These are phyloP conservation scores for Urtica urens DNA, from an alignment of 306 rosid species.

Conservation along the genomic window DNA sequence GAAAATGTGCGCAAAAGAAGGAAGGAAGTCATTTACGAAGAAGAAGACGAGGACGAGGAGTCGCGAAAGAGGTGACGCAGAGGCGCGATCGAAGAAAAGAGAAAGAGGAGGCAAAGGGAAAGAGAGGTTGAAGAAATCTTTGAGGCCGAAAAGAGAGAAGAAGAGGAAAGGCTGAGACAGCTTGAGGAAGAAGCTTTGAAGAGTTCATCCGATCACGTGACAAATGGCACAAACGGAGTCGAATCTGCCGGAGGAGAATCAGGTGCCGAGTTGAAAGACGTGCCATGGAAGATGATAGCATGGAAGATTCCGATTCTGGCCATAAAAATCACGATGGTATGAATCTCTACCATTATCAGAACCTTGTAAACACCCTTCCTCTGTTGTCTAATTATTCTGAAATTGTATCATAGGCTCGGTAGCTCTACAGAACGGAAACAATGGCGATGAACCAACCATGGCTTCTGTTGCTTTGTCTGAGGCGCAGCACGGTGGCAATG, in stretches of 20 bases:
- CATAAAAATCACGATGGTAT: conserved; percentile 48
- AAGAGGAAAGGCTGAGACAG: conserved; percentile 60
- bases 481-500: conserved; percentile 47
- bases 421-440: conserved; percentile 32
- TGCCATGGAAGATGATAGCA: conserved; percentile 29
- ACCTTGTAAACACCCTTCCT: background rate
- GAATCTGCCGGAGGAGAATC: conserved; percentile 34
- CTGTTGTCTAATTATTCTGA: conserved; percentile 16
- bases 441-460: conserved; percentile 40
- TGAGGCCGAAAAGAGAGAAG: conserved; percentile 65
- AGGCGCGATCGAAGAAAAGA: conserved; percentile 75
- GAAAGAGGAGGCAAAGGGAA: conserved; percentile 77
- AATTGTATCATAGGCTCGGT: conserved; percentile 42
- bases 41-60: conserved; percentile 95
- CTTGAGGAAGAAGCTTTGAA: conserved; percentile 48
- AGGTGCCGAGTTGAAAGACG: conserved; percentile 29
- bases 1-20: conserved; percentile 86
- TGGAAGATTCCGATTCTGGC: conserved; percentile 34
- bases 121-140: conserved; percentile 89
- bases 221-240: conserved; percentile 28
- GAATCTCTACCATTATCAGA: background rate
- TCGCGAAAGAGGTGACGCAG: conserved; percentile 91
- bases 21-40: conserved; percentile 78
- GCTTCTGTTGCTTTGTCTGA: conserved; percentile 41
- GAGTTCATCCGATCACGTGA: conserved; percentile 30